phyloP scores from a whole-genome alignment of 148 eudicot genomes.

The Hydrangea macrophylla region DNA sequence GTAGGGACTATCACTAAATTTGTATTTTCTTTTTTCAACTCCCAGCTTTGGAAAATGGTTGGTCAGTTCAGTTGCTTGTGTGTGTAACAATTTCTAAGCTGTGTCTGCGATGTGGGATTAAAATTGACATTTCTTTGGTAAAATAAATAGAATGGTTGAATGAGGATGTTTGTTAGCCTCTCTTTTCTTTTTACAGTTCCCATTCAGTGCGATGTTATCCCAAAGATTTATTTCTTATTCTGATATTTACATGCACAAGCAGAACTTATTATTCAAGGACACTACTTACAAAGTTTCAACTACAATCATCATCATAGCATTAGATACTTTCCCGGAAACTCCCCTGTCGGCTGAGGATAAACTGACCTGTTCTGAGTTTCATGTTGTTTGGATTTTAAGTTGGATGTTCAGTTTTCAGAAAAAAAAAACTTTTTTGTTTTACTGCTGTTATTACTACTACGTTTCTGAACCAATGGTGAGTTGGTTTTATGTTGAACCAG shows the following conservation, averaged over 20 bases:
- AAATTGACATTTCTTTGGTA: not conserved
- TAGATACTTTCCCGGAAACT: not conserved
- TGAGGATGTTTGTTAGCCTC: not conserved
- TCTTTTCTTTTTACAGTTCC: not conserved
- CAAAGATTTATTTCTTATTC: not conserved
- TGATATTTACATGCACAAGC: not conserved
- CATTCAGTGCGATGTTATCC: not conserved
- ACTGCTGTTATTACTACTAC: too few relatives aligned
- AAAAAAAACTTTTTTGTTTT: too few relatives aligned
- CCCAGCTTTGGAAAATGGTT: not conserved
- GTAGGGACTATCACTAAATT: too few relatives aligned
- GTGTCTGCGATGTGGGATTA: not conserved
- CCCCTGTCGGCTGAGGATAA: not conserved
- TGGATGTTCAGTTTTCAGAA: not conserved
- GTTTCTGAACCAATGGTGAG: too few relatives aligned
- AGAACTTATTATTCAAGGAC: not conserved
- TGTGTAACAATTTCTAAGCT: not conserved
- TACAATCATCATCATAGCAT: not conserved
- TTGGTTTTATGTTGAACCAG: too few relatives aligned
- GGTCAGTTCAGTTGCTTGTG: not conserved
- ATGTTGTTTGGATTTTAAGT: not conserved
- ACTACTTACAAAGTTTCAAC: not conserved
- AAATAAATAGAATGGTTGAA: not conserved
- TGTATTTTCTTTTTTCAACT: not conserved
- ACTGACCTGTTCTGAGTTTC: not conserved